Percentiles rank a stretch among this genome's conserved stretches.
phyloP scores from a whole-genome alignment of 225 moss, liverwort and hornwort species.

The Sphagnum contortum region DNA sequence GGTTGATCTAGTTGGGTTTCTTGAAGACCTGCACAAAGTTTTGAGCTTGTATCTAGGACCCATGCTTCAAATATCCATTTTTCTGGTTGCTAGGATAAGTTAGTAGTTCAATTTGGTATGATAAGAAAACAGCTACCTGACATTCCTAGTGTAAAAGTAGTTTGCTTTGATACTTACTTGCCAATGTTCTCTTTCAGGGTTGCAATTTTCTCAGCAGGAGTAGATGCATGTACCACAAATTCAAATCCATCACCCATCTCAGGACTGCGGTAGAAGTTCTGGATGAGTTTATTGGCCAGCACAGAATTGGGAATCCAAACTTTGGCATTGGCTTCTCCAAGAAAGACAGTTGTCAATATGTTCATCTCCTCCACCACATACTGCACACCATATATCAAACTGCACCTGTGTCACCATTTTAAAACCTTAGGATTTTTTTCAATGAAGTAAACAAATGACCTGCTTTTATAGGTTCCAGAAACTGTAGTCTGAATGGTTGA shows the following conservation, averaged over 20 bases:
- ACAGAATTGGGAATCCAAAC: constrained; percentile 55
- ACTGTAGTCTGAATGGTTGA: background rate
- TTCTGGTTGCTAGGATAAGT: too few relatives aligned
- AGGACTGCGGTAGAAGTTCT: constrained; percentile 57
- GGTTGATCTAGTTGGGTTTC: too few relatives aligned
- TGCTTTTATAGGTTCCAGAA: background rate
- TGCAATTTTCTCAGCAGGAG: constrained; percentile 66
- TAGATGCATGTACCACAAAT: constrained; percentile 40
- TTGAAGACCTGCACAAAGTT: too few relatives aligned
- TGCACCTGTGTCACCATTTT: too few relatives aligned
- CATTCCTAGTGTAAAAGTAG: too few relatives aligned
- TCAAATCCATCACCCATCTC: constrained; percentile 55
- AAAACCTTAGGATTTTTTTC: background rate
- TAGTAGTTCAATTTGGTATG: too few relatives aligned
- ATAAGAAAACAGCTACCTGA: too few relatives aligned
- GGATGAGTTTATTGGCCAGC: constrained; percentile 50
- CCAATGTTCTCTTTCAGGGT: constrained; percentile 56
- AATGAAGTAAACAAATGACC: background rate
- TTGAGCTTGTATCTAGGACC: too few relatives aligned
- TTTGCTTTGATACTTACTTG: constrained; percentile 26
- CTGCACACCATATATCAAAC: constrained; percentile 21
- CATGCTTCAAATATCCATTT: too few relatives aligned
- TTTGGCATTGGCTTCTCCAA: constrained; percentile 53
- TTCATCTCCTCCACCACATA: constrained; percentile 72
- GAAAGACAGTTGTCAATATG: constrained; percentile 49